Conservation (phyloP, 352 stramenopile genomes). For the Pythium vanterpoolii region DNA sequence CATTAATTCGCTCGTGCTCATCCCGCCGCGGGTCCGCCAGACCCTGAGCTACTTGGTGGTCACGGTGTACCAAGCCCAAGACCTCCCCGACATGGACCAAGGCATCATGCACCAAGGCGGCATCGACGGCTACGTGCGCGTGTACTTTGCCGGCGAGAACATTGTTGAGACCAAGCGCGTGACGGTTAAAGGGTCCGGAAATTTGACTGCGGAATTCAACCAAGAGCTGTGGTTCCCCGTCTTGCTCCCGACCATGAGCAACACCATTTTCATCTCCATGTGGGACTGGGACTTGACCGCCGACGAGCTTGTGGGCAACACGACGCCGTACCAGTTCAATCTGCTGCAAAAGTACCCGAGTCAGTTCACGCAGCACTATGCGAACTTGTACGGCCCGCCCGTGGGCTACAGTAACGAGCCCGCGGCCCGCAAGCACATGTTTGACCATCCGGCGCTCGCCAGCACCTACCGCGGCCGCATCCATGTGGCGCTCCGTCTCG, state of each 20-base stretch:
- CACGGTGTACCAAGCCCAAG: conserved; percentile 70
- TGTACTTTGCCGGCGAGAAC: conserved; percentile 72
- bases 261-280: conserved; percentile 80
- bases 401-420: conserved; percentile 51
- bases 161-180: conserved; percentile 67
- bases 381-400: conserved; percentile 82
- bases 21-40: conserved; percentile 73
- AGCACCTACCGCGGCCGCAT: conserved; percentile 80
- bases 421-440: conserved; percentile 42
- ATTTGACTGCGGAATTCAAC: conserved; percentile 49
- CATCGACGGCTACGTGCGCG: conserved; percentile 80
- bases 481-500: conserved; percentile 59
- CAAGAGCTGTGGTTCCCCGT: conserved; percentile 89
- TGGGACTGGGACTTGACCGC: conserved; percentile 76
- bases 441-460: conserved; percentile 52
- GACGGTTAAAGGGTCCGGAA: conserved; percentile 55
- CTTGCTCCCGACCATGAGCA: conserved; percentile 74
- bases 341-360: conserved; percentile 58
- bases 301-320: conserved; percentile 74
- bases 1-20: conserved; percentile 76
- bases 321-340: conserved; percentile 66
- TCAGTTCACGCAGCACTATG: conserved; percentile 61
- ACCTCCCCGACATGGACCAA: conserved; percentile 85
- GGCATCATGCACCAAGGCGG: conserved; percentile 56
- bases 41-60: conserved; percentile 76